These are phyloP conservation scores for Fusarium falciforme DNA, from an alignment of 2,329 filamentous ascomycete genomes.

Conservation along the genomic window DNA sequence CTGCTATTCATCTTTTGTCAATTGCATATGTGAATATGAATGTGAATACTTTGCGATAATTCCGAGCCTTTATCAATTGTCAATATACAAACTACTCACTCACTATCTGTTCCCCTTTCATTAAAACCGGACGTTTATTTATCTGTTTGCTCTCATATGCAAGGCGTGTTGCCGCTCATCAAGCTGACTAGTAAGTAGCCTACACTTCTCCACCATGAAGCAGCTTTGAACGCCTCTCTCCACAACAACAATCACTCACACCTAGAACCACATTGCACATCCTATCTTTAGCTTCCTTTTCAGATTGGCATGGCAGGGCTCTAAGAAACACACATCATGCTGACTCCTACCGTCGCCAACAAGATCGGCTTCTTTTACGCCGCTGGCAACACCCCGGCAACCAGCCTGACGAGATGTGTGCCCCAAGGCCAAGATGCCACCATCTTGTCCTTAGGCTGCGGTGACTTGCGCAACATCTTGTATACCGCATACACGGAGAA, in stretches of 20 bases:
- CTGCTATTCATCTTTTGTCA: neutral
- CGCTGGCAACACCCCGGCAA: constrained; percentile 66
- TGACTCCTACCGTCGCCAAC: constrained; percentile 51
- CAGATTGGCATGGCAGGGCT: neutral
- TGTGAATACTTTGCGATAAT: neutral
- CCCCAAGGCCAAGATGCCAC: constrained; percentile 62
- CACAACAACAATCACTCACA: neutral
- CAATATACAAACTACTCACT: neutral
- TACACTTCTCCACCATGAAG: neutral
- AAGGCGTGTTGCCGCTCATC: neutral
- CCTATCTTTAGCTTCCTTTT: neutral
- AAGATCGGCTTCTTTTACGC: constrained; percentile 55
- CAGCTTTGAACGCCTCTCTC: neutral
- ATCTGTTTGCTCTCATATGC: neutral
- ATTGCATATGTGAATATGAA: neutral
- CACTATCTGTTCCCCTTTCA: neutral
- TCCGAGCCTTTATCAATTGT: neutral
- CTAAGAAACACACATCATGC: constrained; percentile 44
- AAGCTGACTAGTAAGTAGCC: neutral
- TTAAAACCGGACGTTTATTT: neutral
- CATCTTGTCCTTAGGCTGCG: constrained; percentile 66
- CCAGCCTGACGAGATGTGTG: constrained; percentile 59
- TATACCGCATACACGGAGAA: constrained; percentile 62
- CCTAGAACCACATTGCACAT: neutral
- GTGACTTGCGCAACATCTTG: constrained; percentile 67